These are phyloP conservation scores for Sclerotinia sclerotiorum DNA, from an alignment of 2,329 filamentous ascomycete species.

Conservation along the genomic window DNA sequence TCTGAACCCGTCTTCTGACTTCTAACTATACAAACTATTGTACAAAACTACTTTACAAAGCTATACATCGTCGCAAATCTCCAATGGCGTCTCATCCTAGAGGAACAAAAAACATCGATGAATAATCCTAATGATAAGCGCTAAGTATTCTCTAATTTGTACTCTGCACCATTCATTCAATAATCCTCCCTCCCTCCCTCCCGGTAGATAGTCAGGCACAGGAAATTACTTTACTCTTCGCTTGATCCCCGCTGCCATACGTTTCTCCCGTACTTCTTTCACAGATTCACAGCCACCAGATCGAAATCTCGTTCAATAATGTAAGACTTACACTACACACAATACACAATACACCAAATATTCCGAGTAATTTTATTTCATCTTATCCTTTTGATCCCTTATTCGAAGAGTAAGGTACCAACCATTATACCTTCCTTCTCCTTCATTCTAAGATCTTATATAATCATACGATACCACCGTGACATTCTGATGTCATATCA, in stretches of 20 bases:
- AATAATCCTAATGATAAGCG: background rate
- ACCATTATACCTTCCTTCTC: background rate
- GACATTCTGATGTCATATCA: background rate
- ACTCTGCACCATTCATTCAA: background rate
- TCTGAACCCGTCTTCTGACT: background rate
- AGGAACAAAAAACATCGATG: background rate
- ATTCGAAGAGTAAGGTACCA: background rate
- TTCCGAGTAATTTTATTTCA: background rate
- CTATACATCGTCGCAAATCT: background rate
- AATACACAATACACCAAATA: background rate
- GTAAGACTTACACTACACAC: too few species aligned
- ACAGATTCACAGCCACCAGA: background rate
- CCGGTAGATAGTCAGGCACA: background rate
- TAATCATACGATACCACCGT: background rate
- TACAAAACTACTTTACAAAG: background rate
- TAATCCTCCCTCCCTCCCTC: too few species aligned
- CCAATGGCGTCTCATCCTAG: conserved; percentile 1
- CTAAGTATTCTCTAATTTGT: background rate
- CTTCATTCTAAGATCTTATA: background rate
- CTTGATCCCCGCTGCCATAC: background rate
- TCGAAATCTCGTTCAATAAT: conserved; percentile 2
- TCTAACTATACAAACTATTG: background rate
- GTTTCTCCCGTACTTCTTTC: background rate
- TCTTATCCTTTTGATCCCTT: background rate
- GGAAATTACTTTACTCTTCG: conserved; percentile 1